A percentile compares a stretch with the other conserved stretches of the same genome.
Evolutionary conservation across 2,329 filamentous ascomycete species (phyloP).

Genomic region (Diaporthe citriasiana): DNA sequence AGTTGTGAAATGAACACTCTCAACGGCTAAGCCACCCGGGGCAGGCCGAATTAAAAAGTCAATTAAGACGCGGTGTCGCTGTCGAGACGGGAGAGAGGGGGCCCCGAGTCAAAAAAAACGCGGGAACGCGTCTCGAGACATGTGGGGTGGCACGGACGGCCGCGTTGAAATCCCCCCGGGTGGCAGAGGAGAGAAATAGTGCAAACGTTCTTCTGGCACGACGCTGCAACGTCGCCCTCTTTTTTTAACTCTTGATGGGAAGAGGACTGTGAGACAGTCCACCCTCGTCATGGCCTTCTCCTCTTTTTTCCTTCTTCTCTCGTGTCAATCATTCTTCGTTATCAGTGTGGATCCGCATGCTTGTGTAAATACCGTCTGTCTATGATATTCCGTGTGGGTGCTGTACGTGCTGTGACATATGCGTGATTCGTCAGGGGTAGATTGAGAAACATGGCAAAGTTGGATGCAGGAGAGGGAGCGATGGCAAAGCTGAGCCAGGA

Average conservation of each 20-base stretch:
- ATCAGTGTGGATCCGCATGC: neutral
- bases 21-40: slow-evolving; percentile 7
- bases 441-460: neutral
- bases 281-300: neutral
- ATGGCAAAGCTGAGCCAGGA: slow-evolving; percentile 1
- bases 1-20: neutral
- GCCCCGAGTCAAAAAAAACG: neutral
- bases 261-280: too few species aligned
- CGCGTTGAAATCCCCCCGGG: slow-evolving; percentile 4
- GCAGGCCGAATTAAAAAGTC: neutral
- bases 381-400: neutral
- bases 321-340: neutral
- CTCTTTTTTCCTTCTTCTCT: neutral
- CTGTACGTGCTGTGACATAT: slow-evolving; percentile 9
- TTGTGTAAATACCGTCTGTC: neutral
- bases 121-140: slow-evolving; percentile 29
- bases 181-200: neutral
- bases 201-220: slow-evolving; percentile 5
- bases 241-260: too few species aligned
- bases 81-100: too few species aligned
- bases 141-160: slow-evolving; percentile 27
- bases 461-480: neutral
- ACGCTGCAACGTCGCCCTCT: neutral
- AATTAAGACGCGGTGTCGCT: slow-evolving; percentile 31
- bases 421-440: neutral